Conservation (phyloP, 2,329 filamentous ascomycete genomes). For the Penicillium crustosum region DNA sequence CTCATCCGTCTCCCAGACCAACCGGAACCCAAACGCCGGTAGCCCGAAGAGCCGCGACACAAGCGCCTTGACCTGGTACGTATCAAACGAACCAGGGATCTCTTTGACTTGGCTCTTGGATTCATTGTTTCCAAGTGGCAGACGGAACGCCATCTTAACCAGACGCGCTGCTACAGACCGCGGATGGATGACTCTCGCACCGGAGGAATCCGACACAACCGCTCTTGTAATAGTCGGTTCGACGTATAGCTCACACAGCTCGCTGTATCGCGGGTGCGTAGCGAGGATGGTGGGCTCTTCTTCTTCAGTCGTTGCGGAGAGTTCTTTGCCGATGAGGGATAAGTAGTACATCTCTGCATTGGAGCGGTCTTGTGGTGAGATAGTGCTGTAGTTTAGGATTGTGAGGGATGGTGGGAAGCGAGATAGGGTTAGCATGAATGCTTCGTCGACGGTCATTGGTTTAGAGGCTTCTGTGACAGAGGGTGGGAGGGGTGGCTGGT, state of each 20-base stretch:
- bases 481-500: conserved; percentile 42
- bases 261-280: conserved; percentile 69
- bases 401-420: conserved; percentile 64
- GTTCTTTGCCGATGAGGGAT: conserved; percentile 73
- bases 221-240: conserved; percentile 63
- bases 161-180: conserved; percentile 80
- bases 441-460: conserved; percentile 65
- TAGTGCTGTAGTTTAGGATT: conserved; percentile 58
- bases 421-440: conserved; percentile 83
- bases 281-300: conserved; percentile 57
- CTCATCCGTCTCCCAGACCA: conserved; percentile 89
- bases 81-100: conserved; percentile 73
- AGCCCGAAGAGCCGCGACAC: conserved; percentile 69
- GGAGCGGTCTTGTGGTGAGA: conserved; percentile 71
- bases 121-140: conserved; percentile 30
- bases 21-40: conserved; percentile 61
- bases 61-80: conserved; percentile 78
- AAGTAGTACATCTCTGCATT: conserved; percentile 96
- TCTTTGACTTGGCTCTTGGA: conserved; percentile 46
- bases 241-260: conserved; percentile 75
- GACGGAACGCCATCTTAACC: conserved; percentile 61
- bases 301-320: conserved; percentile 46
- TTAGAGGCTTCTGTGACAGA: conserved; percentile 35
- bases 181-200: conserved; percentile 57
- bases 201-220: conserved; percentile 36